phyloP scores from a whole-genome alignment of 441 rosid genomes.

The Euphorbia celastroides region DNA sequence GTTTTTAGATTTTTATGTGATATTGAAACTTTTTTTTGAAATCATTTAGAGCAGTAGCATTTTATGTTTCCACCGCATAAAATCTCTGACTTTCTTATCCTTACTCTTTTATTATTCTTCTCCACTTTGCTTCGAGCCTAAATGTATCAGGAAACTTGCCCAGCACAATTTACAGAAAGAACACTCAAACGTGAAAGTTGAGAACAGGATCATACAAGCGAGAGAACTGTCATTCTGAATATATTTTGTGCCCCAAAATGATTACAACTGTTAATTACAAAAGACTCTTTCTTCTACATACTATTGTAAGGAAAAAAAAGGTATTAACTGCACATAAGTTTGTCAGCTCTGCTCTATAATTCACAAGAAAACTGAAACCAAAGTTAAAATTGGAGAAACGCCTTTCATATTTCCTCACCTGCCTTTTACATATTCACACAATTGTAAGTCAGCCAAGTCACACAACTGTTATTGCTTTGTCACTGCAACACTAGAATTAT shows the following conservation, averaged over 20 bases:
- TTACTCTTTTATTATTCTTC: too few species aligned
- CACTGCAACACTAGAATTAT: background rate
- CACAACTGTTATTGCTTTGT: background rate
- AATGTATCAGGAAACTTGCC: too few species aligned
- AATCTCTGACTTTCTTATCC: too few species aligned
- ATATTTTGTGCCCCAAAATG: background rate
- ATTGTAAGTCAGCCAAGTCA: background rate
- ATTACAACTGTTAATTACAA: background rate
- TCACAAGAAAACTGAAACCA: background rate
- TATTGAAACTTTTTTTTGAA: too few species aligned
- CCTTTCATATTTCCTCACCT: background rate
- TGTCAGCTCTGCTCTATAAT: background rate
- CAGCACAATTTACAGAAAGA: too few species aligned
- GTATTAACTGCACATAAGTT: background rate
- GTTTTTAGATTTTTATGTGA: too few species aligned
- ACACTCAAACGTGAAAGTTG: too few species aligned
- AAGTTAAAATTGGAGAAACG: background rate
- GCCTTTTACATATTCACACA: conserved; percentile 1
- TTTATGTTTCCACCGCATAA: too few species aligned
- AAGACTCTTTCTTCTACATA: background rate
- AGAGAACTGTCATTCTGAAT: background rate
- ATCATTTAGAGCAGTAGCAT: too few species aligned
- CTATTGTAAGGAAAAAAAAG: background rate
- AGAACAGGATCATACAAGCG: too few species aligned
- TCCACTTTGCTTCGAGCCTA: too few species aligned